These are phyloP conservation scores for Diaporthe amygdali DNA, from an alignment of 2,329 filamentous ascomycete species.

Conservation along the genomic window DNA sequence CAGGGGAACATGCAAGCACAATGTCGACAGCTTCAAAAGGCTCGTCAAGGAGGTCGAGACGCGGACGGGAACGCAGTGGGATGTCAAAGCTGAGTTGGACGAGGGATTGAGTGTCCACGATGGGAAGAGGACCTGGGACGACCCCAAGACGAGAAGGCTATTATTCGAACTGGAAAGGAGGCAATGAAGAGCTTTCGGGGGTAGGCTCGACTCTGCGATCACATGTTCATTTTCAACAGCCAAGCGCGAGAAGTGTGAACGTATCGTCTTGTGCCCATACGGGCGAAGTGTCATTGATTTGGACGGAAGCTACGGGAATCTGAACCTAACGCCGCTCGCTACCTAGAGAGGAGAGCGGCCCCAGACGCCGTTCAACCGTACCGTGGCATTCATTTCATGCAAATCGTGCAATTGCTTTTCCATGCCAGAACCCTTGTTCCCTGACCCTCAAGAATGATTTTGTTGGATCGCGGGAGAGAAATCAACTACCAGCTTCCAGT, in stretches of 20 bases:
- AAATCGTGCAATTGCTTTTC: slow-evolving; percentile 23
- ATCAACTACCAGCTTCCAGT: slow-evolving; percentile 14
- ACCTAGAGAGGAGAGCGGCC: slow-evolving; percentile 8
- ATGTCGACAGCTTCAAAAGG: slow-evolving; percentile 33
- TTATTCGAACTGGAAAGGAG: slow-evolving; percentile 28
- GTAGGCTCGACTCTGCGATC: rapidly evolving
- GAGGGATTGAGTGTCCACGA: slow-evolving; percentile 30
- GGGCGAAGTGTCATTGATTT: slow-evolving; percentile 25
- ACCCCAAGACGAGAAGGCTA: slow-evolving; percentile 28
- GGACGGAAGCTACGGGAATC: slow-evolving; percentile 23
- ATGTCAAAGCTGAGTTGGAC: slow-evolving; percentile 29
- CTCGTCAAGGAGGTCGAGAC: slow-evolving; percentile 27
- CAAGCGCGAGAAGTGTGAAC: background rate
- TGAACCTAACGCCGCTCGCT: slow-evolving; percentile 25
- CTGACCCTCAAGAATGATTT: slow-evolving; percentile 14
- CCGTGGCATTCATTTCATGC: slow-evolving; percentile 22
- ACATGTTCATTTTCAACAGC: no score
- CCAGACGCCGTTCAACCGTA: slow-evolving; percentile 23
- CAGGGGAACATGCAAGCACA: slow-evolving; percentile 37
- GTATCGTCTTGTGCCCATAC: slow-evolving; percentile 14
- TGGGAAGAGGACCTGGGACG: slow-evolving; percentile 32
- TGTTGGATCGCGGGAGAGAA: background rate
- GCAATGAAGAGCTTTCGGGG: background rate
- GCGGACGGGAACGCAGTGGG: slow-evolving; percentile 31
- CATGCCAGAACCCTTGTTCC: slow-evolving; percentile 21